phyloP scores from a whole-genome alignment of 2,329 filamentous ascomycete species.

The Elsinoe fawcettii region DNA sequence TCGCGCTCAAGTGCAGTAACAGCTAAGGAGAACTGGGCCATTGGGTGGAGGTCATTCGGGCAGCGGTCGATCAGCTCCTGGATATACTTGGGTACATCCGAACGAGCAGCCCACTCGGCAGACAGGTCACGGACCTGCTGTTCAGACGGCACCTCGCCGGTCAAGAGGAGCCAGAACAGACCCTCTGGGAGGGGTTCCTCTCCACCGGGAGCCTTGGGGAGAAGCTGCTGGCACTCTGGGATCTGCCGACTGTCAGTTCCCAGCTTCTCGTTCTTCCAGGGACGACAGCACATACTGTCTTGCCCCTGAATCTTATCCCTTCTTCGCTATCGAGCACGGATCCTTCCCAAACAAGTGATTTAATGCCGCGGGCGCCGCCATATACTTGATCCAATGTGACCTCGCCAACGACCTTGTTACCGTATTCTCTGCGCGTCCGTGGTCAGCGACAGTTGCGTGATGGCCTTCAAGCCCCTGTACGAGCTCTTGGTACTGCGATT shows the following conservation, averaged over 20 bases:
- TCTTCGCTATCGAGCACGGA: slow-evolving; percentile 98
- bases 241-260: slow-evolving; percentile 47
- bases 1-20: slow-evolving; percentile 98
- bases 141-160: slow-evolving; percentile 93
- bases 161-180: slow-evolving; percentile 99
- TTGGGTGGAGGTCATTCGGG: slow-evolving; percentile 97
- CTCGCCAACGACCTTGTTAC: slow-evolving; percentile 91
- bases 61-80: slow-evolving; percentile 99
- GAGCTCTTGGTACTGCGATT: not conserved
- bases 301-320: slow-evolving; percentile 98
- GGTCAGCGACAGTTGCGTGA: too few relatives aligned
- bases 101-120: slow-evolving; percentile 96
- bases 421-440: slow-evolving; percentile 64
- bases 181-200: slow-evolving; percentile 95
- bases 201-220: slow-evolving; percentile 94
- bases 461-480: slow-evolving; percentile 21
- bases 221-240: slow-evolving; percentile 94
- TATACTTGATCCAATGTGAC: slow-evolving; percentile 99
- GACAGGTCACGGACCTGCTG: slow-evolving; percentile 98
- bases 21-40: slow-evolving; percentile 98
- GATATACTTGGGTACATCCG: slow-evolving; percentile 94
- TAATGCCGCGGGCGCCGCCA: slow-evolving; percentile 97
- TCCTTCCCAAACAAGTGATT: slow-evolving; percentile 96
- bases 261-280: not conserved
- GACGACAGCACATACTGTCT: slow-evolving; percentile 55